Conservation (phyloP, 345 rosid genomes). For the Bruguiera gymnorhiza region DNA sequence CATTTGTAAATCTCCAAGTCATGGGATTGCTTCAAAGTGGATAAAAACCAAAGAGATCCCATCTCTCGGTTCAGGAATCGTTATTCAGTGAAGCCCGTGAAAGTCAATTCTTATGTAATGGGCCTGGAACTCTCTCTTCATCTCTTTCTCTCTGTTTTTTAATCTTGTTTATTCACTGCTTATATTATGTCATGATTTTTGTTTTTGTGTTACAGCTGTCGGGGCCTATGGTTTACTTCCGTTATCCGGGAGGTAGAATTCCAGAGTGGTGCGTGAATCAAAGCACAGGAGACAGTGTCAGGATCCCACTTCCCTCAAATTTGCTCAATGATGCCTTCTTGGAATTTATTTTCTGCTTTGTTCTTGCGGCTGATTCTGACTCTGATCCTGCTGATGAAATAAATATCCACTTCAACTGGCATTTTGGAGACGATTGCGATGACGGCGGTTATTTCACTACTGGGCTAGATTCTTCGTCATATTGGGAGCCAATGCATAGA, state of each 20-base stretch:
- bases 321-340: neutral
- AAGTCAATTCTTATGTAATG: no score
- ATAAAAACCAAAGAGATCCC: neutral
- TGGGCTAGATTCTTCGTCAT: no score
- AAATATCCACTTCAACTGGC: neutral
- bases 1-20: neutral
- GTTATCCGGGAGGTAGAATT: conserved; percentile 12
- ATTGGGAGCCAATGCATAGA: no score
- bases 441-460: neutral
- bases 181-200: neutral
- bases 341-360: conserved; percentile 8
- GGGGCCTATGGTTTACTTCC: neutral
- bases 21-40: conserved; percentile 1
- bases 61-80: neutral
- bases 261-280: conserved; percentile 6
- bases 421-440: neutral
- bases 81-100: neutral
- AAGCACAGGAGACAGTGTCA: neutral
- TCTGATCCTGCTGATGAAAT: neutral
- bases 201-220: neutral
- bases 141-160: neutral
- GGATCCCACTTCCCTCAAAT: neutral
- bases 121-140: no score
- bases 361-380: neutral
- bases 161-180: neutral